Conservation (phyloP, 2,329 filamentous ascomycete genomes). For the Microsporum canis region DNA sequence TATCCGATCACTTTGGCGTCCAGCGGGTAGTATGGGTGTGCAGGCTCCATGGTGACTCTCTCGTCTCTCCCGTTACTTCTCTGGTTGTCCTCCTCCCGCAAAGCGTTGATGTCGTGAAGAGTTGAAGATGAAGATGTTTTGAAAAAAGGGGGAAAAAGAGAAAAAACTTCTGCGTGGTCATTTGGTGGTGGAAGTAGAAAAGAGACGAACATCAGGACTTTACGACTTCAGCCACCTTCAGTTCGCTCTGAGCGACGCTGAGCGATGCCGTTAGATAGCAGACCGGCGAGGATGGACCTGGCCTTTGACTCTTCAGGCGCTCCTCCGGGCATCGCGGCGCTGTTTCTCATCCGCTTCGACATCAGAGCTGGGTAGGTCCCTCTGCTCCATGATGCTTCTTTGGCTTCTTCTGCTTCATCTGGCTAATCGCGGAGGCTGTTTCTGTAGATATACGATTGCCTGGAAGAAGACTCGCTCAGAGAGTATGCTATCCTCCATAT, state of each 20-base stretch:
- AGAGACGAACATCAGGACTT: too few relatives aligned
- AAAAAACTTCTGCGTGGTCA: not conserved
- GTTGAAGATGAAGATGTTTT: not conserved
- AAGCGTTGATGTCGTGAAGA: not conserved
- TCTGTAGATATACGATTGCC: conserved; percentile 60
- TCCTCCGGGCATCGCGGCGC: conserved; percentile 52
- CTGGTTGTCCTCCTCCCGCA: not conserved
- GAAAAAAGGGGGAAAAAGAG: not conserved
- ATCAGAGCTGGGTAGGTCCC: conserved; percentile 67
- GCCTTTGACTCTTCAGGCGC: conserved; percentile 25
- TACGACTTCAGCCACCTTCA: not conserved
- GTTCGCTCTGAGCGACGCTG: not conserved
- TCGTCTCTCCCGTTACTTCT: not conserved
- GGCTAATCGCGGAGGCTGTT: not conserved
- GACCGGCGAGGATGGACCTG: conserved; percentile 24
- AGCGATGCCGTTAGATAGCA: conserved; percentile 14
- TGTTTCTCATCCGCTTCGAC: conserved; percentile 86
- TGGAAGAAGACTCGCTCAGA: conserved; percentile 68
- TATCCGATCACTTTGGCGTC: conserved; percentile 52
- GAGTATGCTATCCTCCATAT: conserved; percentile 37
- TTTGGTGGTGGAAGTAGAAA: too few relatives aligned
- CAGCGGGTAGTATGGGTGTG: conserved; percentile 62
- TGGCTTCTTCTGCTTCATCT: not conserved
- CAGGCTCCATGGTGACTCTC: conserved; percentile 7
- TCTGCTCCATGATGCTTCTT: not conserved